A percentile compares a stretch with the other conserved stretches of the same genome.
Evolutionary conservation across 371 early-diverging fungal genomes (phyloP).

Genomic region (Rhizomucor miehei): DNA sequence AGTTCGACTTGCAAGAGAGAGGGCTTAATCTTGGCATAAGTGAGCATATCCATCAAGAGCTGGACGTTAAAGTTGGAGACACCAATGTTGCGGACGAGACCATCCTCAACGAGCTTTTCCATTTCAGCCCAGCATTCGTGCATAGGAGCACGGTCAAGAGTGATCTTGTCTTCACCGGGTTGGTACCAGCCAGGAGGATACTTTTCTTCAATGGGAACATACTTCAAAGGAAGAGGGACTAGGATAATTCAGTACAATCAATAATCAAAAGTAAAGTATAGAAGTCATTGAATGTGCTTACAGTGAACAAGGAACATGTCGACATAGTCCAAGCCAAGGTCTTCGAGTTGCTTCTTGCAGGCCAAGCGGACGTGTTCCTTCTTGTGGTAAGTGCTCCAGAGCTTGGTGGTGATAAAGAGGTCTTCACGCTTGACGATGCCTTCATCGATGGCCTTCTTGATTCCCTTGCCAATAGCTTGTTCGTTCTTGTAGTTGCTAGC

Average conservation of each 20-base stretch:
- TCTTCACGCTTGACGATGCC: conserved; percentile 52
- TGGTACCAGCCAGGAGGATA: conserved; percentile 27
- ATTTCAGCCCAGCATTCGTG: conserved; percentile 35
- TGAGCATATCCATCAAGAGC: conserved; percentile 44
- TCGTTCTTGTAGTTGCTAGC: conserved; percentile 55
- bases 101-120: conserved; percentile 25
- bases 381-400: conserved; percentile 62
- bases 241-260: too few relatives aligned
- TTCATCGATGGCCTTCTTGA: conserved; percentile 42
- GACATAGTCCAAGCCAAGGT: conserved; percentile 66
- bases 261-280: conserved; percentile 1
- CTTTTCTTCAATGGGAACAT: conserved; percentile 22
- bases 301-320: conserved; percentile 67
- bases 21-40: conserved; percentile 48
- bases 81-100: conserved; percentile 44
- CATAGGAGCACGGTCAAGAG: conserved; percentile 26
- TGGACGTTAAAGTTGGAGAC: conserved; percentile 52
- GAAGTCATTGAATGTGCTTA: neutral
- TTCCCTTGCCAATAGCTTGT: conserved; percentile 47
- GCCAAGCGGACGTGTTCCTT: conserved; percentile 50
- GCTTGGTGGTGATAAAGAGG: conserved; percentile 75
- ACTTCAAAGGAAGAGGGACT: conserved; percentile 27
- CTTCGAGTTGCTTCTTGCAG: conserved; percentile 47
- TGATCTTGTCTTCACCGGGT: conserved; percentile 19
- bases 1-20: conserved; percentile 61